Base-by-base conservation (phyloP, 306 rosid species). In the Urtica urens region DNA sequence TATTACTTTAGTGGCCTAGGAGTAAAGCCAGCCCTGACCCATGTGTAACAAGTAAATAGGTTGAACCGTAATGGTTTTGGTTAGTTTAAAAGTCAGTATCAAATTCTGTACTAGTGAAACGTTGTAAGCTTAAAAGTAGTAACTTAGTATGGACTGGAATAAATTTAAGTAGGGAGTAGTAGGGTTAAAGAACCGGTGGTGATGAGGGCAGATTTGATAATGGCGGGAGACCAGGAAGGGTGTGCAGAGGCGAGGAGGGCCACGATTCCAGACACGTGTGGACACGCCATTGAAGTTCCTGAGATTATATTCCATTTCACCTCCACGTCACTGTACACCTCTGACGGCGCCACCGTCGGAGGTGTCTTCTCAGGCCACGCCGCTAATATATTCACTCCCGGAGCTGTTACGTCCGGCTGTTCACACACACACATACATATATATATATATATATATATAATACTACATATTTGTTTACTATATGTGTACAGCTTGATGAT, bases 261-360 rank as follows among this genome's bases (percentile, higher is more conserved):
- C 13, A 62, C 71, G 28, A 67, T 60, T 4, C 75, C 81, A 1
- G 81, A 50, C 2, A 78, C 67, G 46, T 74, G 81, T 33, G 78
- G 81, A 54, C 81, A 78, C 23, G 81, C 61, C 81, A 78, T 78
- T 12, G 81, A 78, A 31, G 85, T 78, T 33, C 86, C 85, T n/a
- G 78, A 67, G 37, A 53, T 69, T 23, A 73, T 64, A 44, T 74
- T 74, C 81, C 81, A 78, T 16, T 20, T 49, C 11, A 53, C n/a
- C n/a, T 35, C 43, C 13, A 53, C 62, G 6, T 24, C 11, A 7
- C 60, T 67, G 4, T 23, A 39, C 1, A 42, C 7, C 46, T 33
- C 21, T 28, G 63, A 33, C 2, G 74, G 60, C 3, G 71, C 15
- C 14, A 49, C 25, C 2, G 54, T 49, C 13, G 54, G 84, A n/a